Conservation (phyloP, 2,329 filamentous ascomycete genomes). For the Eurotiales sp. region DNA sequence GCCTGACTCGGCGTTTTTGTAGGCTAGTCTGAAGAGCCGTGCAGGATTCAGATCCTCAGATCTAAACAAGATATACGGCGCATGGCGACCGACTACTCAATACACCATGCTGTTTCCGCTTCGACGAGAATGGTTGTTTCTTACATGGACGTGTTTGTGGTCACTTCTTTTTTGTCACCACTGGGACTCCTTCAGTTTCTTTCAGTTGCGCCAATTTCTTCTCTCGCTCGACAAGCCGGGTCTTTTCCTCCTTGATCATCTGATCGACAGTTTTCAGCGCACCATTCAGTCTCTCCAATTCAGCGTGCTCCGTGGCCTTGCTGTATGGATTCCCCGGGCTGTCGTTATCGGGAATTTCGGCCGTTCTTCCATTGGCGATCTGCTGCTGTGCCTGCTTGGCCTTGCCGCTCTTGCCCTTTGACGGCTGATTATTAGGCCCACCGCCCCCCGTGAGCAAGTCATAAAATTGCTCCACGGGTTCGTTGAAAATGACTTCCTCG, state of each 20-base stretch:
- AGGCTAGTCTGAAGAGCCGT: no score
- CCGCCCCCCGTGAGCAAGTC: constrained; percentile 78
- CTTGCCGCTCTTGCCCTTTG: constrained; percentile 58
- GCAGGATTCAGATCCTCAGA: no score
- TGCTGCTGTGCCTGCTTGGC: constrained; percentile 43
- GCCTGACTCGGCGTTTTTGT: no score
- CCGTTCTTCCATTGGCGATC: constrained; percentile 60
- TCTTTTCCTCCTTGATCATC: constrained; percentile 63
- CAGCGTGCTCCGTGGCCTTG: constrained; percentile 65
- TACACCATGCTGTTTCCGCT: background rate
- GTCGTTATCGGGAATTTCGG: constrained; percentile 68
- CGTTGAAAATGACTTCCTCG: constrained; percentile 95
- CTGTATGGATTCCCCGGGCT: constrained; percentile 70
- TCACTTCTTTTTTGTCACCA: constrained; percentile 41
- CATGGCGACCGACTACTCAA: no score
- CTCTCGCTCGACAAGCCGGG: constrained; percentile 58
- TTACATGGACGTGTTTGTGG: background rate
- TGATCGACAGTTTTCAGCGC: constrained; percentile 58
- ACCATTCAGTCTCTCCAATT: constrained; percentile 60
- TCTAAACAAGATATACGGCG: no score
- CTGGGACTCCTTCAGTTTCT: constrained; percentile 41
- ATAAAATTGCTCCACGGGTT: constrained; percentile 89
- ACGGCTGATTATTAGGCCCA: constrained; percentile 46
- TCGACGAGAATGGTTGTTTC: background rate
- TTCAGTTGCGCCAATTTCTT: constrained; percentile 53